These are phyloP conservation scores for Neurospora sp. DNA, from an alignment of 495 filamentous ascomycete species.

Conservation along the genomic window DNA sequence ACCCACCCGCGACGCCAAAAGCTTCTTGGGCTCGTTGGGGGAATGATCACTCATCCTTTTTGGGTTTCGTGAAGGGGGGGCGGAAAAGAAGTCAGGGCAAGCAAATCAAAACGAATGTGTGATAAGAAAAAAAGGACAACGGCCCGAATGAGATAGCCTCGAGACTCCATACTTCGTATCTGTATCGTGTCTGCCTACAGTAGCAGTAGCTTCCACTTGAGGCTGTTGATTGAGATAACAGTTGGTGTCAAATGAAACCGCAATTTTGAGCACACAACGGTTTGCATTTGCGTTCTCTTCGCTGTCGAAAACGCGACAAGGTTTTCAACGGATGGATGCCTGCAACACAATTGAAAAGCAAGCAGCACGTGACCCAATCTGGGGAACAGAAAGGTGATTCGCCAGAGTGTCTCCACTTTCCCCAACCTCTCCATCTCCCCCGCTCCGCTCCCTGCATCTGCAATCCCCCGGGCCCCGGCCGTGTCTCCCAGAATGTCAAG, in stretches of 20 bases:
- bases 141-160: background rate
- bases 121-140: background rate
- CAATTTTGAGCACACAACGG: background rate
- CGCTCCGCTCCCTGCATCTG: background rate
- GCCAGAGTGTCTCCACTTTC: background rate
- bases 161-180: background rate
- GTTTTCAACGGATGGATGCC: background rate
- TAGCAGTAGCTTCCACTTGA: background rate
- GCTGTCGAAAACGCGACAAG: background rate
- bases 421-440: background rate
- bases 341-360: background rate
- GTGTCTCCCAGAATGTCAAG: background rate
- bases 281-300: background rate
- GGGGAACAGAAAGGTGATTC: background rate
- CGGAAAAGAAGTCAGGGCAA: background rate
- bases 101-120: background rate
- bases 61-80: background rate
- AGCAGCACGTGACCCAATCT: background rate
- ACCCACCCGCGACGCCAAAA: background rate
- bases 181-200: background rate
- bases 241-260: background rate
- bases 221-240: background rate
- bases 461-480: background rate
- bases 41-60: background rate
- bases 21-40: background rate